Conservation (phyloP, 2,329 filamentous ascomycete species). For the Xylariomycetidae sp. region DNA sequence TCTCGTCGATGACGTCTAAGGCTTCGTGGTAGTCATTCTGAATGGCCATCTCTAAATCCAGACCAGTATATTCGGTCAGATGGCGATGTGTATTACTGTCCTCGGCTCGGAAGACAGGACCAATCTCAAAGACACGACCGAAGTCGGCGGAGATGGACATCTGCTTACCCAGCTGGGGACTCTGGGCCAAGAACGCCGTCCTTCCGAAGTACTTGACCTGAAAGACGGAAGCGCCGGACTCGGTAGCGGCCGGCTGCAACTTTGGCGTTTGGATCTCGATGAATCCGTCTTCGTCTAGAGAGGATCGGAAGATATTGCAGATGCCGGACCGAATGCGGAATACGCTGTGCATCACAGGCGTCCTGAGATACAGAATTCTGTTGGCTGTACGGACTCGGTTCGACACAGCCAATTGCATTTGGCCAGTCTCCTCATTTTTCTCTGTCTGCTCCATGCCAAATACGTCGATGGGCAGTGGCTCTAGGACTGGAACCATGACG, state of each 20-base stretch:
- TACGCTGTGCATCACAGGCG: conserved; percentile 80
- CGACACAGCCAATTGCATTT: conserved; percentile 57
- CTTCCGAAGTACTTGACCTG: conserved; percentile 88
- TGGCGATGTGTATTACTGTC: conserved; percentile 95
- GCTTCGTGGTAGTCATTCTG: conserved; percentile 88
- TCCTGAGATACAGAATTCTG: conserved; percentile 78
- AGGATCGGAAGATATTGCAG: conserved; percentile 71
- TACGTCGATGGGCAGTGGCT: conserved; percentile 44
- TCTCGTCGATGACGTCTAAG: conserved; percentile 69
- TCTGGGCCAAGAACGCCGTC: conserved; percentile 83
- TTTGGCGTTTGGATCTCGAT: conserved; percentile 94
- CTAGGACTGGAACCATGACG: conserved; percentile 45
- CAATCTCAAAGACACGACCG: conserved; percentile 82
- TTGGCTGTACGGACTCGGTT: conserved; percentile 68
- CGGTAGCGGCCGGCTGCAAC: conserved; percentile 82
- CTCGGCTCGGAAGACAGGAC: conserved; percentile 87
- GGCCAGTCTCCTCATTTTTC: conserved; percentile 28
- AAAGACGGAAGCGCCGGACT: conserved; percentile 89
- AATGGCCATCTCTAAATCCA: conserved; percentile 91
- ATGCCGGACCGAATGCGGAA: conserved; percentile 83
- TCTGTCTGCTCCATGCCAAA: conserved; percentile 40
- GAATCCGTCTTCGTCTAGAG: conserved; percentile 72
- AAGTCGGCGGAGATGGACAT: conserved; percentile 90
- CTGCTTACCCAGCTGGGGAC: conserved; percentile 87
- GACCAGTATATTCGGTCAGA: conserved; percentile 87